These are phyloP conservation scores for Aspergillus spinulosporus DNA, from an alignment of 2,329 filamentous ascomycete genomes.

Conservation along the genomic window DNA sequence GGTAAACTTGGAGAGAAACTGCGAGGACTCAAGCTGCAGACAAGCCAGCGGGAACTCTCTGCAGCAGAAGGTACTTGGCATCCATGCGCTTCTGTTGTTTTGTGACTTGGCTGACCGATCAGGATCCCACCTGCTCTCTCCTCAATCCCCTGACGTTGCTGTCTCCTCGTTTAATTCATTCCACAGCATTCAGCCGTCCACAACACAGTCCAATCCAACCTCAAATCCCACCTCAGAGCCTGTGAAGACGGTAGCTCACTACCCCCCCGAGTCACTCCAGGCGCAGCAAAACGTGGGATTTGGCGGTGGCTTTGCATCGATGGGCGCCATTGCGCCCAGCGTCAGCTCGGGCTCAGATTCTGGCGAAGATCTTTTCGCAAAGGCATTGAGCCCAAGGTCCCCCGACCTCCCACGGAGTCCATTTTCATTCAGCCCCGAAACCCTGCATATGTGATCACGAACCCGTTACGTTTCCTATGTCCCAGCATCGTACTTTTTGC, in stretches of 20 bases:
- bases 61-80: conserved; percentile 54
- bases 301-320: conserved; percentile 32
- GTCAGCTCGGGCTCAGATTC: conserved; percentile 51
- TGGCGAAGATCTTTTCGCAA: conserved; percentile 81
- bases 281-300: conserved; percentile 33
- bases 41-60: conserved; percentile 65
- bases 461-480: conserved; percentile 5
- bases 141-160: conserved; percentile 63
- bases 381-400: conserved; percentile 81
- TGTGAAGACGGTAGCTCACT: conserved; percentile 36
- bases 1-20: conserved; percentile 76
- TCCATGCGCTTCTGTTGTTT: not conserved
- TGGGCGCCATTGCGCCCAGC: conserved; percentile 36
- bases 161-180: conserved; percentile 64
- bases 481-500: not conserved
- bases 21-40: conserved; percentile 74
- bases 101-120: not conserved
- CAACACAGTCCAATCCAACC: conserved; percentile 19
- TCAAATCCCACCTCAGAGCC: conserved; percentile 18
- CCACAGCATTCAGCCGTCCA: conserved; percentile 43
- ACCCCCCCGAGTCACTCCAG: conserved; percentile 42
- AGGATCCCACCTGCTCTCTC: conserved; percentile 55
- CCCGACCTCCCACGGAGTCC: conserved; percentile 84
- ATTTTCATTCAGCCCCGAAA: conserved; percentile 61
- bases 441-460: conserved; percentile 21